These are phyloP conservation scores for Geotrichum candidum DNA, from an alignment of 1,139 yeast genomes.

Conservation along the genomic window DNA sequence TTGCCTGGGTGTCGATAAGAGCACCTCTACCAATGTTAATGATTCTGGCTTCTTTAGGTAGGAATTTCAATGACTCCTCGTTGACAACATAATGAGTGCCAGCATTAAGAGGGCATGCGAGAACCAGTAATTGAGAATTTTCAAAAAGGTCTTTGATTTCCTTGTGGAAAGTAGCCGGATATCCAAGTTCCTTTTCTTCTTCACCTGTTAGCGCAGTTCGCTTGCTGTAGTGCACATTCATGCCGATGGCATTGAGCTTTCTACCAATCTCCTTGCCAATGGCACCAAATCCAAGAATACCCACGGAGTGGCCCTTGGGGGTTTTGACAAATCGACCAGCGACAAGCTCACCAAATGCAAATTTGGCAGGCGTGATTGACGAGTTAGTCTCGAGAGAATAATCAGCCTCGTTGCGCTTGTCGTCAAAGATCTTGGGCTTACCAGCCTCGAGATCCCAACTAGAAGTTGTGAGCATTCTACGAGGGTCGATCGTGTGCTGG, in stretches of 20 bases:
- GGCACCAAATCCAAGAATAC: slow-evolving; percentile 72
- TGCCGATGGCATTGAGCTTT: slow-evolving; percentile 53
- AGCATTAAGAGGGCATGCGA: slow-evolving; percentile 63
- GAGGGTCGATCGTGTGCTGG: slow-evolving; percentile 39
- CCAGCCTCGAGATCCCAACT: slow-evolving; percentile 25
- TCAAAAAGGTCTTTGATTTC: slow-evolving; percentile 38
- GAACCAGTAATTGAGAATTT: slow-evolving; percentile 52
- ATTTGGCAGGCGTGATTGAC: slow-evolving; percentile 30
- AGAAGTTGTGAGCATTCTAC: slow-evolving; percentile 16
- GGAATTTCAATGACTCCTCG: slow-evolving; percentile 40
- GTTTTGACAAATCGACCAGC: slow-evolving; percentile 44
- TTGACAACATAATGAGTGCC: slow-evolving; percentile 55
- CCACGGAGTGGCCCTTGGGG: slow-evolving; percentile 51
- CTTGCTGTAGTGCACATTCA: slow-evolving; percentile 61
- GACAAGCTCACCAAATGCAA: slow-evolving; percentile 39
- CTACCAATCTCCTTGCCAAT: slow-evolving; percentile 64
- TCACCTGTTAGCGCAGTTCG: slow-evolving; percentile 43
- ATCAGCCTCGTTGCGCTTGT: slow-evolving; percentile 10
- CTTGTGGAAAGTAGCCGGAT: slow-evolving; percentile 42
- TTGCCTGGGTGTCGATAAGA: slow-evolving; percentile 61
- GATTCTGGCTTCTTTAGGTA: slow-evolving; percentile 53
- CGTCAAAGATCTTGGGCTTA: slow-evolving; percentile 33
- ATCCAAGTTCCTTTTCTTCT: slow-evolving; percentile 33
- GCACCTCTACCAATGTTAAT: slow-evolving; percentile 78
- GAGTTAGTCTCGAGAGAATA: slow-evolving; percentile 41